Base-by-base conservation (phyloP, 768 basidiomycete genomes). In the Tricholoma sp. region DNA sequence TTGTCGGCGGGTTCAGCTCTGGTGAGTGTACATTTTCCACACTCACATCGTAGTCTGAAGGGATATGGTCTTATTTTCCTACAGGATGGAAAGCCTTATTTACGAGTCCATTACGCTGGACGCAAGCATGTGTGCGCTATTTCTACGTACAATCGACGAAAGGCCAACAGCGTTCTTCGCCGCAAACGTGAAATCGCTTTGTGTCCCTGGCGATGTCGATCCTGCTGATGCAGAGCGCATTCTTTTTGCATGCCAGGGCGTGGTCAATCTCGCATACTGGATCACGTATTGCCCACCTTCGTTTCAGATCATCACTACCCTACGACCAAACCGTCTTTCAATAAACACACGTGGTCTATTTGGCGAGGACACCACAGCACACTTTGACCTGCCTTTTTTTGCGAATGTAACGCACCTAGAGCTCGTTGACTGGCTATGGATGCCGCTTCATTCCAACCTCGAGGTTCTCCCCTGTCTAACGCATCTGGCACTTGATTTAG, bases 221-320 rank as follows among this genome's bases (percentile, higher is more conserved):
- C 50, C 41, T n/a, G 24, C 52, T 11, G 59, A 50, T 29, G 62
- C 65, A 12, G 41, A 57, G 18, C 62, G 57, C 9, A 60, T 66
- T 20, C 58, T 68, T 17, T 52, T 57, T 37, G 64, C 57, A 37
- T 67, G 65, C 51, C 65, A 63, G 53, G 66, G 68, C 29, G 62
- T 66, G 4, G 52, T 63, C 29, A 66, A 67, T 54, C 59, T 66
- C 24, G 65, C 65, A 0, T 60, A 64, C 28, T 67, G 65, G 66
- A 65, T 67, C 17, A 36, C 20, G 20, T 5, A 52, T n/a, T 29
- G 24, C 36, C 59, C 60, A 1, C 56, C 59, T 20, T 57, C 59
- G 24, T 67, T 65, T 34, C 54, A 61, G 18, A 47, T 33, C 28
- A 59, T 69, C 20, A 57, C 59, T 36, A 56, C 61, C 9, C 53